phyloP scores from a whole-genome alignment of 345 rosid species.

The Pugionium cornutum region DNA sequence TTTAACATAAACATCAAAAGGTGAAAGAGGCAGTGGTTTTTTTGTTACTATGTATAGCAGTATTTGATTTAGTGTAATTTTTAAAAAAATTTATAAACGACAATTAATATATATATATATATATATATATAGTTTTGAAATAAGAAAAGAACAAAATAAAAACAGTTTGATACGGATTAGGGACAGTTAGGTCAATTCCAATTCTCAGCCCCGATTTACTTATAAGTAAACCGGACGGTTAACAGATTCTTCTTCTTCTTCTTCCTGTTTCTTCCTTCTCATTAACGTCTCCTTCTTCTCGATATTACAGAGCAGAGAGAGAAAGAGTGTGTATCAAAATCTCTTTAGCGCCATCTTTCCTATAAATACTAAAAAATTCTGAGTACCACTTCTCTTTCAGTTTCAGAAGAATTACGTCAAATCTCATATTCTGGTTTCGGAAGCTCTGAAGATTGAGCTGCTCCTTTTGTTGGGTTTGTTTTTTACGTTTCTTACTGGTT shows the following conservation, averaged over 20 bases:
- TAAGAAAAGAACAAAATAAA: too few relatives aligned
- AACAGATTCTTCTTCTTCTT: constrained; percentile 18
- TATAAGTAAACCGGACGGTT: constrained; percentile 34
- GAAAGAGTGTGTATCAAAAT: not conserved
- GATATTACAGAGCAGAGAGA: constrained; percentile 14
- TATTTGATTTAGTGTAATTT: too few relatives aligned
- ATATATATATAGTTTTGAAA: too few relatives aligned
- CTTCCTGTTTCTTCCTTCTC: constrained; percentile 23
- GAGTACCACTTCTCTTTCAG: not conserved
- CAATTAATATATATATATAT: too few relatives aligned
- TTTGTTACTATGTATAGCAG: too few relatives aligned
- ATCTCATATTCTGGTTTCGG: constrained; percentile 23
- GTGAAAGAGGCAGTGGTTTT: too few relatives aligned
- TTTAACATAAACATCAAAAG: too few relatives aligned
- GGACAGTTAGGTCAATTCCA: constrained; percentile 30
- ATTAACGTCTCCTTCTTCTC: constrained; percentile 12
- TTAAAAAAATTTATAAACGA: too few relatives aligned
- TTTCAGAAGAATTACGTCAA: not conserved
- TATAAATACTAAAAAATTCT: not conserved
- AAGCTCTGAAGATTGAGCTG: constrained; percentile 27
- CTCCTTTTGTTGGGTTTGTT: not conserved
- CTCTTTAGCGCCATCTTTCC: not conserved
- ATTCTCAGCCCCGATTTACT: not conserved
- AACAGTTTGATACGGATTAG: constrained; percentile 19
- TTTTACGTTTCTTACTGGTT: not conserved